Percentiles rank a stretch among this genome's conserved stretches.
Conservation (phyloP, 495 filamentous ascomycete species). For the Aspergillus heteromorphus region DNA sequence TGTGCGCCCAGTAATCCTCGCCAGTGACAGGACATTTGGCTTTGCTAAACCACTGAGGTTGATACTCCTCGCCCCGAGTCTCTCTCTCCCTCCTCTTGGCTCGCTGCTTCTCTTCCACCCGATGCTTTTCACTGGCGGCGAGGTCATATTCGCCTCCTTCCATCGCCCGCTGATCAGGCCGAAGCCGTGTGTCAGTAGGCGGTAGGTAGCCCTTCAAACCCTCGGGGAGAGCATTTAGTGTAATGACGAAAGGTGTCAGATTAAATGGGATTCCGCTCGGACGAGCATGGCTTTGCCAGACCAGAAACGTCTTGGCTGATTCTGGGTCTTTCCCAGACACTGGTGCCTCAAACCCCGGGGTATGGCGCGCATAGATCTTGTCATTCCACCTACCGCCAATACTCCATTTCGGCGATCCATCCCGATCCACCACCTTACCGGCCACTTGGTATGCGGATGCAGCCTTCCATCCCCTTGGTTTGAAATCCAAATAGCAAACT, state of each 20-base stretch:
- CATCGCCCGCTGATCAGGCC: slow-evolving; percentile 98
- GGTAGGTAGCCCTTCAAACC: slow-evolving; percentile 66
- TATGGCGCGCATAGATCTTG: slow-evolving; percentile 89
- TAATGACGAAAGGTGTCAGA: slow-evolving; percentile 91
- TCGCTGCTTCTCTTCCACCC: slow-evolving; percentile 90
- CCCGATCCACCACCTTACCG: slow-evolving; percentile 73
- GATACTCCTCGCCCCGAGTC: slow-evolving; percentile 69
- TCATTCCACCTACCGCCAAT: slow-evolving; percentile 97
- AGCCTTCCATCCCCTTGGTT: slow-evolving; percentile 90
- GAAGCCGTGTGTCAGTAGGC: slow-evolving; percentile 84
- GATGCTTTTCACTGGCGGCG: slow-evolving; percentile 89
- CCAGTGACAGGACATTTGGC: slow-evolving; percentile 70
- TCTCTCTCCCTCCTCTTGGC: slow-evolving; percentile 70
- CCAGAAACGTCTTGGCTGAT: slow-evolving; percentile 68
- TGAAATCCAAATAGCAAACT: slow-evolving; percentile 87
- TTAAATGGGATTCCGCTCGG: slow-evolving; percentile 91
- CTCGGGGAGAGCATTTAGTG: slow-evolving; percentile 83
- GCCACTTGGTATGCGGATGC: slow-evolving; percentile 80
- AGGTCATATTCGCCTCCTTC: slow-evolving; percentile 94
- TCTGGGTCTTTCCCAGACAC: slow-evolving; percentile 52
- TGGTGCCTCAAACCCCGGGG: slow-evolving; percentile 78
- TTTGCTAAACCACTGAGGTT: slow-evolving; percentile 80
- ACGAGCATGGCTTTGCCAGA: slow-evolving; percentile 83
- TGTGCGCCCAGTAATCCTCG: slow-evolving; percentile 85
- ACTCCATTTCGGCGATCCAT: slow-evolving; percentile 73